Base-by-base conservation (phyloP, 192 early-diverging fungal genomes). In the Coemansia sp. region DNA sequence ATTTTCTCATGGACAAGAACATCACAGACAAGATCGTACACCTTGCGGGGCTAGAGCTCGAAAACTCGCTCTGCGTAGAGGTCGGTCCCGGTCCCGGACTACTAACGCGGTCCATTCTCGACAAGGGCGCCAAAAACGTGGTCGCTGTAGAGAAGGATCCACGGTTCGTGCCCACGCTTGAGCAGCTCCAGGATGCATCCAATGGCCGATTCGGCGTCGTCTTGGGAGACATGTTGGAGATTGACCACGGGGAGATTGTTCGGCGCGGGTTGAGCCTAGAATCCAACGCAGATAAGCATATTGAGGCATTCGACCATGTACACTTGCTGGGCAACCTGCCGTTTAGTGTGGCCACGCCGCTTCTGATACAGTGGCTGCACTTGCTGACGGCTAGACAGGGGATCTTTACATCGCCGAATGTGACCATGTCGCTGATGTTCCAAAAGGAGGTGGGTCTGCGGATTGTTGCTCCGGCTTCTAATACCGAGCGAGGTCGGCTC, bases 1-100 rank as follows among this genome's bases (percentile, higher is more conserved):
- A 93, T 73, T 93, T 93, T 73, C 87, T 93, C 36, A 84, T 93
- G 57, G 88, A 93, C 77, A 89, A 87, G 62, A 91, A 91, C 60
- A 78, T 93, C n/a, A 93, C 91, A 10, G 89, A 91, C 68, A 89
- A 88, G 28, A 90, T 93, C 39, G 83, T 87, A 13, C 65, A 76
- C 18, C 75, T 82, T 16, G 88, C 91, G 7, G 75, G 77, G 16
- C 76, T 91, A n/a, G 83, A 83, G 33, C 59, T 70, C 7, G 61
- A 82, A 35, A 84, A 88, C 45, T 70, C 86, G 20, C 76, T 91
- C 9, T 86, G 89, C 14, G 83, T 93, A 14, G 91, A 93, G 66
- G 90, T 93, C 20, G 91, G 91, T 0, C 89, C 91, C 31, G 91
- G 92, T 0, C 92, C 92, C 7, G 92, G 92, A 5, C 69, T 92